These are phyloP conservation scores for Salix dunnii DNA, from an alignment of 345 rosid genomes.

Conservation along the genomic window DNA sequence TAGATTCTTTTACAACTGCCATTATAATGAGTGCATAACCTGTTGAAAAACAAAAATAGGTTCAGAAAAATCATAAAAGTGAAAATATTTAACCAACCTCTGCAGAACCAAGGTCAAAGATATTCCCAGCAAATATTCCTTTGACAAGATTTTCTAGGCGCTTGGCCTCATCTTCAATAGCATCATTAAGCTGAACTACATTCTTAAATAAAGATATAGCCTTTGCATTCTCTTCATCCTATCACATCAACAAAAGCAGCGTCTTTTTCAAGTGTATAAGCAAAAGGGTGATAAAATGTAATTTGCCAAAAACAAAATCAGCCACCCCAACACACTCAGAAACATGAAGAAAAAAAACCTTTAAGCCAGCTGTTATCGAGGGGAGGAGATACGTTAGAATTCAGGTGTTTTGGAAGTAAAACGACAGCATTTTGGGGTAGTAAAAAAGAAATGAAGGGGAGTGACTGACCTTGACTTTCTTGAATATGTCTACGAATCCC, in stretches of 20 bases:
- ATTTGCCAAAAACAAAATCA: background rate
- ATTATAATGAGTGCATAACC: background rate
- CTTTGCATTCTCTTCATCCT: slow-evolving; percentile 98
- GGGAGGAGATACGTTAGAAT: background rate
- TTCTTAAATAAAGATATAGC: slow-evolving; percentile 80
- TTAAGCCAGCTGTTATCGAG: background rate
- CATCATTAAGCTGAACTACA: slow-evolving; percentile 69
- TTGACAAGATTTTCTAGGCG: slow-evolving; percentile 68
- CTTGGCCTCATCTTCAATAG: slow-evolving; percentile 60
- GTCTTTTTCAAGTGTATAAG: background rate
- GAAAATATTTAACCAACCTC: slow-evolving; percentile 46
- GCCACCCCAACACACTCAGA: background rate
- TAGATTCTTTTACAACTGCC: background rate
- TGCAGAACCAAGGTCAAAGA: slow-evolving; percentile 96
- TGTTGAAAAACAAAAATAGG: background rate
- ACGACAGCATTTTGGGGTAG: background rate
- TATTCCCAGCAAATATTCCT: slow-evolving; percentile 97
- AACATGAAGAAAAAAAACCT: background rate
- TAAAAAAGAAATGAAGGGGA: background rate
- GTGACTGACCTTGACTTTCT: slow-evolving; percentile 78
- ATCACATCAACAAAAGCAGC: slow-evolving; percentile 14
- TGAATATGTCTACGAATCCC: slow-evolving; percentile 94
- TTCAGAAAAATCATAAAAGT: slow-evolving; percentile 7
- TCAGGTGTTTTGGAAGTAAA: background rate
- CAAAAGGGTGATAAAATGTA: background rate